Evolutionary conservation across 192 early-diverging fungal genomes (phyloP).

Genomic region (Spinellus fusiger): DNA sequence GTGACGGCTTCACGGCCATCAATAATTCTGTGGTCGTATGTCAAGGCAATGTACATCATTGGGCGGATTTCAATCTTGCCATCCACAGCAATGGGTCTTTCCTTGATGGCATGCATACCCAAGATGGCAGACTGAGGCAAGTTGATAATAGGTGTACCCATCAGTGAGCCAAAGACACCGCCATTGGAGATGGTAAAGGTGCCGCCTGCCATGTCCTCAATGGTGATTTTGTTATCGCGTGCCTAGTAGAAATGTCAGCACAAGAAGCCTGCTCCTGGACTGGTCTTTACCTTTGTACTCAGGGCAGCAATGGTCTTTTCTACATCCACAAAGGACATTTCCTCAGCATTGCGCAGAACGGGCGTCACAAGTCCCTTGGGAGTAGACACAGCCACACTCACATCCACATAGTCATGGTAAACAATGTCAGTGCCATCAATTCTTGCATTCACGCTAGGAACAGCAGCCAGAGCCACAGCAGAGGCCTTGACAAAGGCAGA

Average conservation of each 20-base stretch:
- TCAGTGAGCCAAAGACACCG: slow-evolving; percentile 95
- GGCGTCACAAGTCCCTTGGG: slow-evolving; percentile 99
- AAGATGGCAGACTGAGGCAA: slow-evolving; percentile 94
- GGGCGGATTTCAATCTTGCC: slow-evolving; percentile 81
- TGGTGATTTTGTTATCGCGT: slow-evolving; percentile 88
- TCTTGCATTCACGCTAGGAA: slow-evolving; percentile 92
- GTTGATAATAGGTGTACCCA: slow-evolving; percentile 98
- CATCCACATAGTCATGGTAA: slow-evolving; percentile 92
- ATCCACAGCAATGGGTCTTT: slow-evolving; percentile 89
- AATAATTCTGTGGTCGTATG: slow-evolving; percentile 98
- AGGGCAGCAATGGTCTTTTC: slow-evolving; percentile 89
- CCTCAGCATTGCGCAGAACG: slow-evolving; percentile 87
- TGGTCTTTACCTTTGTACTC: slow-evolving; percentile 78
- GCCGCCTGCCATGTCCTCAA: slow-evolving; percentile 97
- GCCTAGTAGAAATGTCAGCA: too few species aligned
- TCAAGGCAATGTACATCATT: slow-evolving; percentile 98
- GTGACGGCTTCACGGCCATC: slow-evolving; percentile 98
- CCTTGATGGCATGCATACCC: slow-evolving; percentile 99
- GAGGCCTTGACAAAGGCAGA: slow-evolving; percentile 94
- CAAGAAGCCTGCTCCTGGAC: too few species aligned
- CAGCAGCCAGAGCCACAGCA: slow-evolving; percentile 75
- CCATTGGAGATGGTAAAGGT: slow-evolving; percentile 99
- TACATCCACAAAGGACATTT: slow-evolving; percentile 79
- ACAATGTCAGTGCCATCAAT: slow-evolving; percentile 91
- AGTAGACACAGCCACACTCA: slow-evolving; percentile 94